phyloP scores from a whole-genome alignment of 2,329 filamentous ascomycete genomes.

The Penicillium sp. region DNA sequence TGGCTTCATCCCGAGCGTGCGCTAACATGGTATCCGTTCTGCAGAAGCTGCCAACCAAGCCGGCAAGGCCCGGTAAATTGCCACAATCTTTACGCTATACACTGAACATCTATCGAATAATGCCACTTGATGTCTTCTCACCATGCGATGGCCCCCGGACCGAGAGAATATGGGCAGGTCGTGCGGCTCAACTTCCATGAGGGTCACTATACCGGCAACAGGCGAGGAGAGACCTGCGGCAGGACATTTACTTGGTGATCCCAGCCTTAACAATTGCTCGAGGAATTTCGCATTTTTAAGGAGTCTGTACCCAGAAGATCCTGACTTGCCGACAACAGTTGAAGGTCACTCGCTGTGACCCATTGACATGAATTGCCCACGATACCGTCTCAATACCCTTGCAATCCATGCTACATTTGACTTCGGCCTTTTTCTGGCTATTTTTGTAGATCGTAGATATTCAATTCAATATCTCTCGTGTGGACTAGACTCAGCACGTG shows the following conservation, averaged over 20 bases:
- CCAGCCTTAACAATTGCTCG: neutral
- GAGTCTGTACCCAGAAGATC: neutral
- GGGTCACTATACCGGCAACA: neutral
- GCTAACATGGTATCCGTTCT: slow-evolving; percentile 7
- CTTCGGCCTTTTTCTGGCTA: neutral
- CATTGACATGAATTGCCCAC: slow-evolving; percentile 1
- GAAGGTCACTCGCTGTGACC: neutral
- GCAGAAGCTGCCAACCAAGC: slow-evolving; percentile 49
- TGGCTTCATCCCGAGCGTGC: neutral
- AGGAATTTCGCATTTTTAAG: neutral
- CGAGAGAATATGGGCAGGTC: slow-evolving; percentile 2
- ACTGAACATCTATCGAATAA: slow-evolving; percentile 16
- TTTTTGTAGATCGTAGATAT: neutral
- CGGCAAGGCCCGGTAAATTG: slow-evolving; percentile 44
- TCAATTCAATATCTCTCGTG: neutral
- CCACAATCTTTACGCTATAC: slow-evolving; percentile 15
- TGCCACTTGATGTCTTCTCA: slow-evolving; percentile 11
- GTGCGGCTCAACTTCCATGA: slow-evolving; percentile 3
- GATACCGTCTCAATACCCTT: slow-evolving; percentile 8
- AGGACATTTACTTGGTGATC: neutral
- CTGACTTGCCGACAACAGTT: neutral
- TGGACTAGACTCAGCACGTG: slow-evolving; percentile 15
- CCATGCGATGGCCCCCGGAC: slow-evolving; percentile 8
- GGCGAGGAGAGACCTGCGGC: neutral
- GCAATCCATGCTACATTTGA: neutral